Evolutionary conservation across 768 basidiomycete genomes (phyloP).

Genomic region (Suillus ampliporus): DNA sequence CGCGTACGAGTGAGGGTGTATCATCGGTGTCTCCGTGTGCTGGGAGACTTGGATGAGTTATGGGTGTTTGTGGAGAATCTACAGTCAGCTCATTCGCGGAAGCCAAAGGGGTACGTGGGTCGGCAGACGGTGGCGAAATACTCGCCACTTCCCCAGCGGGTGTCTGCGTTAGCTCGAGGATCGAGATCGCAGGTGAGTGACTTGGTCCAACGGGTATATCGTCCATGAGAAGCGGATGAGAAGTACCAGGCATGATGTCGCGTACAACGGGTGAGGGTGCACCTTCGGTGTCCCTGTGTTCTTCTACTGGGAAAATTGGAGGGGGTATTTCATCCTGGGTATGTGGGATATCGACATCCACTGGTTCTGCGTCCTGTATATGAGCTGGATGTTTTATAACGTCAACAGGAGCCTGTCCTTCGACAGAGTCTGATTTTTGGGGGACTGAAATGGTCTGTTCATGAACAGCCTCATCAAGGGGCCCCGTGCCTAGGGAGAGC

Average conservation of each 20-base stretch:
- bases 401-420: not conserved
- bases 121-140: not conserved
- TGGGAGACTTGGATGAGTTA: no score
- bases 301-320: not conserved
- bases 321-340: not conserved
- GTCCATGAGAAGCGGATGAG: not conserved
- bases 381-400: not conserved
- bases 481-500: not conserved
- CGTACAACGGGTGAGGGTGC: not conserved
- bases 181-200: slow-evolving; percentile 26
- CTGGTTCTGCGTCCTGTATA: not conserved
- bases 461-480: not conserved
- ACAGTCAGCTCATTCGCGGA: not conserved
- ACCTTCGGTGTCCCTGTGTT: not conserved
- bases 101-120: not conserved
- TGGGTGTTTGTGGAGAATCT: no score
- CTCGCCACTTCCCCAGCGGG: not conserved
- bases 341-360: not conserved
- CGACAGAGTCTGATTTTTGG: not conserved
- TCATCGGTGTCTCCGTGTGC: no score
- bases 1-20: no score
- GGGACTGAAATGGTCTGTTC: not conserved
- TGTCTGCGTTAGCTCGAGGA: slow-evolving; percentile 20
- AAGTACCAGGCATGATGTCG: not conserved
- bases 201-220: not conserved